Percentiles rank a stretch among this genome's conserved stretches.
Evolutionary conservation across 768 basidiomycete species (phyloP).

Genomic region (Tephrocybe rancida): DNA sequence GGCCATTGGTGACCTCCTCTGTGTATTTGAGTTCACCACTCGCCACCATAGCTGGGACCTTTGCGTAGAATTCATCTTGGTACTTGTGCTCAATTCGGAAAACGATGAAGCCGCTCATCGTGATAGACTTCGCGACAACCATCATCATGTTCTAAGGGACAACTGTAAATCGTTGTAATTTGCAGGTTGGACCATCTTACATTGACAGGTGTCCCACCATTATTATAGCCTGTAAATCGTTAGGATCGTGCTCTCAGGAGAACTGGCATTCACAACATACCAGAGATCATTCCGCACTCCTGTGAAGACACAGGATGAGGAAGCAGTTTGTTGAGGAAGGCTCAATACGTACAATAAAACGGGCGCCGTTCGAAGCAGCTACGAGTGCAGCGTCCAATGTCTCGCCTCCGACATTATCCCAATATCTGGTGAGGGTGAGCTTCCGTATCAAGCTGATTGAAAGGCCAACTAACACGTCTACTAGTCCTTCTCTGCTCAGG

Average conservation of each 20-base stretch:
- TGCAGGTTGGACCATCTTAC: slow-evolving; percentile 18
- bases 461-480: not conserved
- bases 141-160: slow-evolving; percentile 38
- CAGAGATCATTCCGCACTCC: slow-evolving; percentile 44
- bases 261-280: slow-evolving; percentile 1
- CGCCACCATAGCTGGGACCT: slow-evolving; percentile 40
- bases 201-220: slow-evolving; percentile 23
- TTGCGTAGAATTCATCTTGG: slow-evolving; percentile 39
- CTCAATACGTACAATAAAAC: slow-evolving; percentile 41
- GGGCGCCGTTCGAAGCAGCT: slow-evolving; percentile 40
- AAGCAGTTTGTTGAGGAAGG: not conserved
- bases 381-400: slow-evolving; percentile 59
- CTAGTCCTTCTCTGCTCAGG: slow-evolving; percentile 42
- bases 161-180: not conserved
- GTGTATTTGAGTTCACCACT: slow-evolving; percentile 46
- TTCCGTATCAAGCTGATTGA: not conserved
- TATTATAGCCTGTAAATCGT: slow-evolving; percentile 29
- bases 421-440: slow-evolving; percentile 34
- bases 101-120: slow-evolving; percentile 39
- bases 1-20: slow-evolving; percentile 47
- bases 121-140: slow-evolving; percentile 43
- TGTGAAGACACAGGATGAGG: not conserved
- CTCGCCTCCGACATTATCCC: slow-evolving; percentile 64
- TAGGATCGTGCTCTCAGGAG: not conserved
- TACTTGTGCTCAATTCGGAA: slow-evolving; percentile 33